Percentiles rank a stretch among this genome's conserved stretches.
Evolutionary conservation across 2,329 filamentous ascomycete species (phyloP).

Genomic region (Cryphonectria radicalis): DNA sequence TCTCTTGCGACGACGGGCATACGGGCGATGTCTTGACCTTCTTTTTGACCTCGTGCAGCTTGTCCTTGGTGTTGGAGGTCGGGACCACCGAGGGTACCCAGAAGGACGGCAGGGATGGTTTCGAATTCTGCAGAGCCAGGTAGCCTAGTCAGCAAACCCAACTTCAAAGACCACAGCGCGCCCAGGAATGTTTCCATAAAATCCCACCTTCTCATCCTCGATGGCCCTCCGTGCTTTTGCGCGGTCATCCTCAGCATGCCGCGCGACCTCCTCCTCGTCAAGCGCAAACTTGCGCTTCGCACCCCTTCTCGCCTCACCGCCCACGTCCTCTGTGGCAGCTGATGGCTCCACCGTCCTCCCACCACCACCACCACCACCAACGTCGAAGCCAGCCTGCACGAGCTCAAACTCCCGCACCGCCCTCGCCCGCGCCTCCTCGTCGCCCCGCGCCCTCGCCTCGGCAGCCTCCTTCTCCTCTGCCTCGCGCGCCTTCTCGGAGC

Average conservation of each 20-base stretch:
- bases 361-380: conserved; percentile 38
- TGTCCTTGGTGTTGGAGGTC: conserved; percentile 60
- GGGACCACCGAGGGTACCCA: conserved; percentile 90
- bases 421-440: conserved; percentile 71
- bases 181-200: not conserved
- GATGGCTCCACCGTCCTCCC: conserved; percentile 32
- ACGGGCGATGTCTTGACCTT: conserved; percentile 69
- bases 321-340: conserved; percentile 33
- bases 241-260: conserved; percentile 71
- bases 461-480: conserved; percentile 63
- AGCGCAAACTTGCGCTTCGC: conserved; percentile 79
- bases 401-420: conserved; percentile 84
- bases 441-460: conserved; percentile 62
- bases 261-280: conserved; percentile 74
- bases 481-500: conserved; percentile 70
- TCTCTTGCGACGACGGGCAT: conserved; percentile 74
- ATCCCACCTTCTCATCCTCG: conserved; percentile 70
- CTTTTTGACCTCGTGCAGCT: conserved; percentile 61
- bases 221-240: conserved; percentile 71
- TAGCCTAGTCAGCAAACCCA: not conserved
- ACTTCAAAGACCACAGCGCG: not conserved
- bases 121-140: conserved; percentile 53
- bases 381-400: conserved; percentile 72
- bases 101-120: conserved; percentile 79
- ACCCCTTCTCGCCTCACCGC: conserved; percentile 42